These are phyloP conservation scores for Rauvolfia tetraphylla DNA, from an alignment of 257 asterid species.

Conservation along the genomic window DNA sequence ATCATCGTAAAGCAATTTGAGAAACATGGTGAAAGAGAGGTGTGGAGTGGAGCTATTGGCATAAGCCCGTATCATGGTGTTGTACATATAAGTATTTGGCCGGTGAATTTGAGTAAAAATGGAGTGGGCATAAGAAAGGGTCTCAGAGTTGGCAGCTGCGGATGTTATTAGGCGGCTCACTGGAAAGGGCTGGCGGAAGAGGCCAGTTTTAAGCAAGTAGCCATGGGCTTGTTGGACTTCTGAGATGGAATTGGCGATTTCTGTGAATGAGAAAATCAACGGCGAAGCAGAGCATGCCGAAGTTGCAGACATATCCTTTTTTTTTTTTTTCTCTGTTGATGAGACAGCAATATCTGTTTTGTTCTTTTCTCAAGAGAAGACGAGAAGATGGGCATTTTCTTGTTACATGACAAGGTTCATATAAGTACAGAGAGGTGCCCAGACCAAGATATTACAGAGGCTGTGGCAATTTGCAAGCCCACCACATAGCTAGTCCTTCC, in stretches of 20 bases:
- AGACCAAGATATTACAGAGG: background rate
- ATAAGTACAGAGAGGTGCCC: background rate
- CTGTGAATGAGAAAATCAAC: slow-evolving; percentile 27
- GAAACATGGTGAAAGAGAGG: slow-evolving; percentile 22
- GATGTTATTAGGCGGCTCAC: slow-evolving; percentile 34
- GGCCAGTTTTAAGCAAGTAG: slow-evolving; percentile 35
- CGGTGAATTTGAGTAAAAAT: slow-evolving; percentile 25
- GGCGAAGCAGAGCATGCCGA: slow-evolving; percentile 19
- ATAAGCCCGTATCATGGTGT: slow-evolving; percentile 33
- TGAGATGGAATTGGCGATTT: slow-evolving; percentile 24
- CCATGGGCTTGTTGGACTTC: slow-evolving; percentile 39
- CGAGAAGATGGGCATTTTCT: background rate
- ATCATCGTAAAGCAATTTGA: slow-evolving; percentile 24
- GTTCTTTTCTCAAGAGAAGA: background rate
- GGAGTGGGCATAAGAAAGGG: slow-evolving; percentile 32
- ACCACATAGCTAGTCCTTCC: too few species aligned
- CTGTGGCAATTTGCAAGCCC: background rate
- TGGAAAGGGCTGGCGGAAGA: slow-evolving; percentile 24
- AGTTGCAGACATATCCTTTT: slow-evolving; percentile 4
- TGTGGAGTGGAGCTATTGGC: slow-evolving; percentile 26
- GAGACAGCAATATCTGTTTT: background rate
- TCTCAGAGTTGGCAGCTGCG: slow-evolving; percentile 15
- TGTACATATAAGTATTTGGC: slow-evolving; percentile 35
- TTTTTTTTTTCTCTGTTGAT: background rate
- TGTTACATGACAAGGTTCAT: background rate